Base-by-base conservation (phyloP, 129 eudicot genomes). In the Calendula officinalis region DNA sequence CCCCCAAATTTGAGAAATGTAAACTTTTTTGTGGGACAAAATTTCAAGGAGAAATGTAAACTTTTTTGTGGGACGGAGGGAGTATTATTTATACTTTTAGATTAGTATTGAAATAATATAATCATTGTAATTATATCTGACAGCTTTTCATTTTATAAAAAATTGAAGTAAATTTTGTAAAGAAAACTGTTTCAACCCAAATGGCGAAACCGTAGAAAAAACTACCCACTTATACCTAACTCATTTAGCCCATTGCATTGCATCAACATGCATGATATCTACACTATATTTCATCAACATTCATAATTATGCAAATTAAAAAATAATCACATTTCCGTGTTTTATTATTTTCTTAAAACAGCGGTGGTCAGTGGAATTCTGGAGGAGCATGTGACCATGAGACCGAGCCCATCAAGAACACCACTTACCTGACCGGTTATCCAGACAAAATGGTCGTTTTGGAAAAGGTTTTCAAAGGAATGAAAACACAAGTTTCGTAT, bases 331-430 rank as follows among this genome's bases (percentile, higher is more conserved):
- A 6, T 43, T 44, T 54, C 4, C 7, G 34, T 66, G 30, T 22
- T 22, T 22, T 66, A 15, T 4, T 57, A 38, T 69, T 64, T 32
- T 61, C 11, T 59, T 66, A 64, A 57, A 72, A 56, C 81, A 94
- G 99, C 11, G 95, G 99, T 4, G 99, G 99, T 47, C 95, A 88
- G 38, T 94, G 99, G 99, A 94, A 94, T 62, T 88, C 97, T 0
- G 99, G 97, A 1, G 99, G 99, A 50, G 79, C 72, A 57, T 94
- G 99, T 53, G 92, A 88, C 75, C 75, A 80, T 36, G 92, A 94
- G 61, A 69, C 79, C 8, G 87, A 94, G 75, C 97, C 99, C 34
- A 88, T 94, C 56, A 83, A 76, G 69, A 86, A 86, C 63, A 83
- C 82, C 3, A 80, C 81, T 0, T 94, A 86, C 69, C 80, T 94